Evolutionary conservation across 768 basidiomycete species (phyloP), one percentile per base, ranked within the genome.

Genomic region (Kwoniella europaea): DNA sequence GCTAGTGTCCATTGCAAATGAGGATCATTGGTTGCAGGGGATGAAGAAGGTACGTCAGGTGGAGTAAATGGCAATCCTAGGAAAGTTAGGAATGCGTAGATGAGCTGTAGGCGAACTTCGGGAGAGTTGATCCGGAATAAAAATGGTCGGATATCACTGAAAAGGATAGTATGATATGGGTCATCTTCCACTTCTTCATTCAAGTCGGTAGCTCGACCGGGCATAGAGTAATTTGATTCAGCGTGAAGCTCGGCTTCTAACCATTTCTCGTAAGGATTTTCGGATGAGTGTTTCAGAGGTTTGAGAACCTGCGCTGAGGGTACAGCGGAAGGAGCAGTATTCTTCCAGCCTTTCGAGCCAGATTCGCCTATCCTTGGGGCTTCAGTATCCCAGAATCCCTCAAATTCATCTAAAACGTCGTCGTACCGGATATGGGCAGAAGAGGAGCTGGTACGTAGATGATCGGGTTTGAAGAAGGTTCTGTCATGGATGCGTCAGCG

Each of bases 361-460:
- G 52, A 0, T 52, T 71, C 69, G 55, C 69, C 69, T 22, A 71
- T 55, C 4, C 69, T 57, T 27, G 69, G 81, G 0, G 68, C 72
- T 59, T 84, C 85, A 2, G 76, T 56, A 56, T 85, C 84, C 85
- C 85, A 85, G 57, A 85, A 86, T 1, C 56, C 12, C 58, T 85
- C 84, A 35, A 85, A 80, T 1, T 74, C 74, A 12, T 66, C 57
- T 2, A 83, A 15, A 1, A 83, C 66, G 57, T 61, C 67, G 24
- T 68, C 71, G 20, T 73, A 76, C 50, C 71, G 67, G 7, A 52
- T 59, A 13, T 22, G 12, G 18, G 18, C 9, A 1, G 68, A 61
- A 3, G 50, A 54, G 1, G 35, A 9, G 7, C 35, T 35, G 4
- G 6, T 35, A 29, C 77, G 68, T 41, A 82, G 43, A 35, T 71